A percentile compares a stretch with the other conserved stretches of the same genome.
Conservation (phyloP, 345 rosid species). For the Sonneratia caseolaris region DNA sequence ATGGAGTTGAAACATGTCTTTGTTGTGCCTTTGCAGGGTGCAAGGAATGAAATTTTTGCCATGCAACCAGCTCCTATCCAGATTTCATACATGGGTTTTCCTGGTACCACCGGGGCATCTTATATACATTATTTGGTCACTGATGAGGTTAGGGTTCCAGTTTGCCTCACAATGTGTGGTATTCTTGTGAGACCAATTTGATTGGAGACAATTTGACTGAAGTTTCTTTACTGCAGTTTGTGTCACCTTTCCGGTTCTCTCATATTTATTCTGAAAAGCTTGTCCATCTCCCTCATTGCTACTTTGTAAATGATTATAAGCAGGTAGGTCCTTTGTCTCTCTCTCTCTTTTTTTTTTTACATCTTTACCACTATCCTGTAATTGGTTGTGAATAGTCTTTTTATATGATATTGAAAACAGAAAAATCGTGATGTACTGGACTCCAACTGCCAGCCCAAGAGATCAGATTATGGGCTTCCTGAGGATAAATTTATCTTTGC, state of each 20-base stretch:
- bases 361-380: no score
- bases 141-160: conserved; percentile 57
- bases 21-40: conserved; percentile 49
- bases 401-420: conserved; percentile 28
- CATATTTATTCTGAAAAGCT: conserved; percentile 94
- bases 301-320: conserved; percentile 97
- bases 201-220: no score
- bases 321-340: conserved; percentile 39
- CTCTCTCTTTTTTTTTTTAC: not conserved
- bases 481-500: conserved; percentile 96
- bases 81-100: conserved; percentile 99
- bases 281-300: conserved; percentile 94
- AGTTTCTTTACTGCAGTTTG: conserved; percentile 50
- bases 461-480: conserved; percentile 88
- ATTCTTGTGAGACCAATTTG: not conserved
- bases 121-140: conserved; percentile 94
- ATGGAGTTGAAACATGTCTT: not conserved
- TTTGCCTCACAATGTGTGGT: not conserved
- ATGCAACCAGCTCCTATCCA: conserved; percentile 98
- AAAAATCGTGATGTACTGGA: conserved; percentile 87
- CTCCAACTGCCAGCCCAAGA: conserved; percentile 59
- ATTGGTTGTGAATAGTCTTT: not conserved
- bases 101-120: conserved; percentile 95
- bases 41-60: conserved; percentile 94
- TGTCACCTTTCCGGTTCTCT: conserved; percentile 64